Evolutionary conservation across 2,329 filamentous ascomycete species (phyloP), one percentile per base, ranked within the genome.

Genomic region (Xylaria sp.): DNA sequence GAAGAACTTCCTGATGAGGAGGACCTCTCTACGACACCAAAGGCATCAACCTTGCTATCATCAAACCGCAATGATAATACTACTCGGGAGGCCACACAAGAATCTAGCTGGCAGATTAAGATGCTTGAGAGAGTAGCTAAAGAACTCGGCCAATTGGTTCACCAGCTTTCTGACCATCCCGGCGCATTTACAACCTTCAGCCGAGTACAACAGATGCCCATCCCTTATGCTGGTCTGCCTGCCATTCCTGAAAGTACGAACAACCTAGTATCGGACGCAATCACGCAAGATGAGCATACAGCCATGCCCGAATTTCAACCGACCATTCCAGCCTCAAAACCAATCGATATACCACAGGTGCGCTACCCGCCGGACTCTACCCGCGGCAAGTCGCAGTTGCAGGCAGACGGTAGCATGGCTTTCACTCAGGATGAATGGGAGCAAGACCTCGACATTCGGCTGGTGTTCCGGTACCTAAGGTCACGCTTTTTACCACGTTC

Each of bases 351-450:
- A 23, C 78, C 79, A 28, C 77, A 79, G 41, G 73, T 75, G n/a
- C 76, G 66, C 28, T 66, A 69, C 4, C 62, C 69, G 13, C 52
- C 67, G 10, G 63, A 55, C 18, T 63, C 75, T 36, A 58, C 61
- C 8, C 72, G 73, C 28, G 41, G 56, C 28, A 69, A 67, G 43
- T 52, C 73, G 12, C 74, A 73, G 15, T 39, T 46, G 15, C 73
- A 74, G n/a, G 36, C 58, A 9, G 77, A 77, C 1, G 72, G 51
- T 39, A 71, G 62, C 10, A 25, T 73, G 3, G 71, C 79, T 0
- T 89, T 89, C 70, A 88, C 86, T 1, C 85, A 93, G 75, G 92
- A 96, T 43, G 96, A 97, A 77, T 99, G 96, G 96, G 94, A 98
- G 81, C 90, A 91, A 69, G 93, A 97, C 63, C 86, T 98, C 5